These are phyloP conservation scores for Drechslerella coelobrocha DNA, from an alignment of 2,329 filamentous ascomycete species.

Conservation along the genomic window DNA sequence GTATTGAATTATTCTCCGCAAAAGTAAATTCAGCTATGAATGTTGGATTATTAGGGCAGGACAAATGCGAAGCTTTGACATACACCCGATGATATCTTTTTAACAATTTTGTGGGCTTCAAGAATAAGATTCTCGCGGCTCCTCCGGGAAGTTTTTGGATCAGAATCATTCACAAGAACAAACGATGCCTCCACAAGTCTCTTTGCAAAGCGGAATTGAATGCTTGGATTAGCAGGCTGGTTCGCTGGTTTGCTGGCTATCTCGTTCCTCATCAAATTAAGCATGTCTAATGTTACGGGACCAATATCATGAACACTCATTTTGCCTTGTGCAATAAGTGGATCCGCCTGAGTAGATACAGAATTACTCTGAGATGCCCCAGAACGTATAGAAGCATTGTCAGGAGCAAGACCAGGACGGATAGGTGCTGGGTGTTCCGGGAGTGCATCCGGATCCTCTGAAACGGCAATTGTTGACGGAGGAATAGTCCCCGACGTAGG, in stretches of 20 bases:
- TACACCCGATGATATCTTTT: slow-evolving; percentile 77
- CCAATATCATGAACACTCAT: slow-evolving; percentile 55
- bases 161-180: slow-evolving; percentile 78
- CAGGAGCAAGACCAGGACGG: slow-evolving; percentile 65
- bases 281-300: slow-evolving; percentile 69
- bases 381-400: slow-evolving; percentile 56
- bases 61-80: too few species aligned
- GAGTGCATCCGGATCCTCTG: slow-evolving; percentile 60
- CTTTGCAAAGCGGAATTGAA: slow-evolving; percentile 77
- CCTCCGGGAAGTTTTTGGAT: slow-evolving; percentile 68
- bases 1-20: neutral
- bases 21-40: slow-evolving; percentile 18
- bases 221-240: slow-evolving; percentile 74
- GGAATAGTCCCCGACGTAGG: neutral
- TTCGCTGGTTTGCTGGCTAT: slow-evolving; percentile 64
- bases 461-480: slow-evolving; percentile 3
- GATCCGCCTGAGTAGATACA: slow-evolving; percentile 54
- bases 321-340: slow-evolving; percentile 47
- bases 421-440: slow-evolving; percentile 70
- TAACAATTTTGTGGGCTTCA: slow-evolving; percentile 88
- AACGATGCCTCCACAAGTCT: slow-evolving; percentile 84
- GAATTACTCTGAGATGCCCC: slow-evolving; percentile 56
- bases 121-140: slow-evolving; percentile 80
- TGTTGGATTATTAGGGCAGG: too few species aligned
- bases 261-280: slow-evolving; percentile 44